Evolutionary conservation across 352 stramenopile species (phyloP), one percentile per base, ranked within the genome.

Genomic region (Globisporangium recalcitrans): DNA sequence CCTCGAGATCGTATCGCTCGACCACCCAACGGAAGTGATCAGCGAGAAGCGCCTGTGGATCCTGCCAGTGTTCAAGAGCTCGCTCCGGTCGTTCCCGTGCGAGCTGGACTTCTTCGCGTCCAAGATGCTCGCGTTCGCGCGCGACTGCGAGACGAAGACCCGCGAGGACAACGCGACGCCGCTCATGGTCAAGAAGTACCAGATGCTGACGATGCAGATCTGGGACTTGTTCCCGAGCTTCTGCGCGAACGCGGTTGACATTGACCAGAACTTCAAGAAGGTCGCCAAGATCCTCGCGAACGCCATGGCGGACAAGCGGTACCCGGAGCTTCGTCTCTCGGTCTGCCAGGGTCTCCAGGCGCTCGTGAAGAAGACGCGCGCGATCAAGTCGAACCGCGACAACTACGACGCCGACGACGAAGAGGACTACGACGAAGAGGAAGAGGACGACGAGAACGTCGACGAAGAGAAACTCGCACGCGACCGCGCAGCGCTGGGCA

Each of bases 321-420:
- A 90, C 67, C 87, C 87, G 2, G 82, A 93, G 62, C 70, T 95
- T 53, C 87, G 85, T 19, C 75, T 92, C 38, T 73, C 82, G 29
- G 83, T 95, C n/a, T 95, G 87, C 64, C 85, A 93, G 63, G 87
- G 87, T 66, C 81, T 95, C 11, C 82, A 92, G 59, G 78, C 74
- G 5, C 74, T 95, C 8, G 79, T 95, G 31, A 94, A 92, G 69
- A 74, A 72, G 31, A 90, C 80, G 11, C 80, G 82, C 24, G 77
- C 73, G 16, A 58, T 85, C 11, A 64, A 76, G 54, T 61, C 70
- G 6, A 70, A 67, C 26, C 63, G 73, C 52, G 76, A 86, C 46
- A 67, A 80, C 7, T 70, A 83, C 24, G 78, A 84, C 51, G 74
- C 70, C 4, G 68, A 80, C 13, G 72, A 72, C 1, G 72, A 86